Evolutionary conservation across 108 stramenopile genomes (phyloP).

Genomic region (Thalassiosira profunda): DNA sequence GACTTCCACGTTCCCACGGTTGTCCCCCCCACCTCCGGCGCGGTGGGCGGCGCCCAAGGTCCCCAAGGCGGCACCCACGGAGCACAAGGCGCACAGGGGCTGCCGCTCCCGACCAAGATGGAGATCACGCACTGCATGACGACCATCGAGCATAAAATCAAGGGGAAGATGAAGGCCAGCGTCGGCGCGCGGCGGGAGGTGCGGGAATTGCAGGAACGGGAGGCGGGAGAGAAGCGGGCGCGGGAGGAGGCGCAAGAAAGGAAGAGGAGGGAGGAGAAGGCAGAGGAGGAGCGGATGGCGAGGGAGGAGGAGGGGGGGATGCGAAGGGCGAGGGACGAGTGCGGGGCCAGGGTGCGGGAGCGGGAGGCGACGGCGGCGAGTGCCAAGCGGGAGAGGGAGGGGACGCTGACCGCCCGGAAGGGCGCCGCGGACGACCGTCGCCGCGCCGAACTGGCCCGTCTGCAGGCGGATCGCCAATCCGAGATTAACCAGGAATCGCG

Average conservation of each 20-base stretch:
- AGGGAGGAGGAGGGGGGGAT: constrained; percentile 15
- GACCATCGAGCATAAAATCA: constrained; percentile 41
- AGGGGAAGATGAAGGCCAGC: constrained; percentile 38
- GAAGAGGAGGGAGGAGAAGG: constrained; percentile 9
- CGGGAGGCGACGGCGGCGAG: constrained; percentile 44
- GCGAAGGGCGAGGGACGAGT: constrained; percentile 25
- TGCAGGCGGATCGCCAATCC: constrained; percentile 12
- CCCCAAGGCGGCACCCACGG: too few species aligned
- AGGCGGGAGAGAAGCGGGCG: constrained; percentile 28
- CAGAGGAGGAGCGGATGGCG: constrained; percentile 2
- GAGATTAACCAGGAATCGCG: constrained; percentile 8
- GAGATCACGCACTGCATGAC: constrained; percentile 48
- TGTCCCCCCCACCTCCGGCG: too few species aligned
- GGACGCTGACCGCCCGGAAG: constrained; percentile 18
- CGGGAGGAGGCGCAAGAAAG: constrained; percentile 11
- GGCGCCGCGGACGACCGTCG: constrained; percentile 18
- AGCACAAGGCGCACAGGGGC: constrained; percentile 2
- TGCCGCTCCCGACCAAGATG: constrained; percentile 44
- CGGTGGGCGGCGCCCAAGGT: too few species aligned
- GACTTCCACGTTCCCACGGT: constrained; percentile 1
- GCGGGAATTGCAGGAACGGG: constrained; percentile 29
- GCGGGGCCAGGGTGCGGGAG: constrained; percentile 5
- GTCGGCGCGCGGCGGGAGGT: constrained; percentile 31
- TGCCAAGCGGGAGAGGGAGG: constrained; percentile 34
- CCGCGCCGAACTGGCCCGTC: background rate